These are phyloP conservation scores for Physcomitrellopsis africana DNA, from an alignment of 225 moss, liverwort and hornwort genomes.

Conservation along the genomic window DNA sequence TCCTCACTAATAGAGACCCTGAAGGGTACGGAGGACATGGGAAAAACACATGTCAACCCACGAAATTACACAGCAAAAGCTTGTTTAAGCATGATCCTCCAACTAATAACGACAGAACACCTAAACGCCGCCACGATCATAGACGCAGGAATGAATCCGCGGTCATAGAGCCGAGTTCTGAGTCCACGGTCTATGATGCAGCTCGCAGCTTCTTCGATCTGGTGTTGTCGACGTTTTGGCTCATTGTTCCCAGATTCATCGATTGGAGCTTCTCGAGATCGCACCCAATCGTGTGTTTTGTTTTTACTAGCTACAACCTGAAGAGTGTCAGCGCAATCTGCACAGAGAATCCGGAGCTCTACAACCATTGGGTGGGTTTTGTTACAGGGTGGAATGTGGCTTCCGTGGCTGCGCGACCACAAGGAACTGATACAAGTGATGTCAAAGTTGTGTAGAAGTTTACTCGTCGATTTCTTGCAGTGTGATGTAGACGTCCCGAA, in stretches of 20 bases:
- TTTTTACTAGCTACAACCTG: not conserved
- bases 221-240: no score
- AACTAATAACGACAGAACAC: not conserved
- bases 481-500: conserved; percentile 59
- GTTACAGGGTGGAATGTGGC: not conserved
- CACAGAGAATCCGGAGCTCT: not conserved
- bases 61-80: conserved; percentile 1
- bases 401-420: conserved; percentile 5
- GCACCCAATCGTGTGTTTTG: no score
- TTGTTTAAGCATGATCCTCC: not conserved
- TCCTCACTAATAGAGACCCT: no score
- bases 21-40: not conserved
- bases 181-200: no score
- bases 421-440: not conserved
- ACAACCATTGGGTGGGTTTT: not conserved
- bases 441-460: not conserved
- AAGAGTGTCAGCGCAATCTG: conserved; percentile 12
- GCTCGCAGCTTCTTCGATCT: no score
- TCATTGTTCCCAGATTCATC: no score
- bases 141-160: no score
- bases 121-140: no score
- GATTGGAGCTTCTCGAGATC: no score
- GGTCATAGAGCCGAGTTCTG: no score
- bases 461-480: conserved; percentile 63
- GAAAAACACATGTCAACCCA: not conserved